phyloP scores from a whole-genome alignment of 352 stramenopile species.

The Detonula confervacea region DNA sequence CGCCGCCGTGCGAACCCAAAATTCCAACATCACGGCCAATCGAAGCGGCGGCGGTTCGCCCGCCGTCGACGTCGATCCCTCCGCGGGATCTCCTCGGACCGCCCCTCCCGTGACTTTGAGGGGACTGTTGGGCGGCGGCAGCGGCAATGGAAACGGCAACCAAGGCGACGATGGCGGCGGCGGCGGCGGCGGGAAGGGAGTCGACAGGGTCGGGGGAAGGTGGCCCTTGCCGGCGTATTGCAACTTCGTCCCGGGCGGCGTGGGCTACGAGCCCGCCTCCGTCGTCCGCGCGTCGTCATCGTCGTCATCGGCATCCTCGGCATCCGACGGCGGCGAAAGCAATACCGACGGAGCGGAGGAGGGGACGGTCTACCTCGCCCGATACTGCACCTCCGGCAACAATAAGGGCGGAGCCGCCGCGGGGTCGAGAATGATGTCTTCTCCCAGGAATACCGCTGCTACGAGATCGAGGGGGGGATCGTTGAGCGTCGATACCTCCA shows the following conservation, averaged over 20 bases:
- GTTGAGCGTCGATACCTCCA: conserved; percentile 10
- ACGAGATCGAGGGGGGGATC: background rate
- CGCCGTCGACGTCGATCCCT: conserved; percentile 7
- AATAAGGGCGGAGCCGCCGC: no score
- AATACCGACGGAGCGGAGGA: background rate
- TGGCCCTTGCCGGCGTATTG: conserved; percentile 76
- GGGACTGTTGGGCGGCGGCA: background rate
- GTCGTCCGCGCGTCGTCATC: background rate
- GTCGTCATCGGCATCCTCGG: no score
- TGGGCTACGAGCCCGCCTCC: conserved; percentile 40
- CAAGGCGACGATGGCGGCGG: conserved; percentile 11
- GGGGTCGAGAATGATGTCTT: no score
- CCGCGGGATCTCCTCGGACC: background rate
- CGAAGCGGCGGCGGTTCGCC: no score
- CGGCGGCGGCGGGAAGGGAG: background rate
- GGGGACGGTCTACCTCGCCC: conserved; percentile 1
- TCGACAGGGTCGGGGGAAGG: background rate
- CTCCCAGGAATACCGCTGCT: background rate
- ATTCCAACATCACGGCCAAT: conserved; percentile 42
- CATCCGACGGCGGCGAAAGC: background rate
- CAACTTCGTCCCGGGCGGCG: conserved; percentile 75
- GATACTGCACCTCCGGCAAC: conserved; percentile 10
- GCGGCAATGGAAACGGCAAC: background rate
- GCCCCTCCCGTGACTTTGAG: background rate
- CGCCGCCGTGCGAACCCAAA: background rate